phyloP scores from a whole-genome alignment of 768 basidiomycete species.

The Pleurotus tuber-regium region DNA sequence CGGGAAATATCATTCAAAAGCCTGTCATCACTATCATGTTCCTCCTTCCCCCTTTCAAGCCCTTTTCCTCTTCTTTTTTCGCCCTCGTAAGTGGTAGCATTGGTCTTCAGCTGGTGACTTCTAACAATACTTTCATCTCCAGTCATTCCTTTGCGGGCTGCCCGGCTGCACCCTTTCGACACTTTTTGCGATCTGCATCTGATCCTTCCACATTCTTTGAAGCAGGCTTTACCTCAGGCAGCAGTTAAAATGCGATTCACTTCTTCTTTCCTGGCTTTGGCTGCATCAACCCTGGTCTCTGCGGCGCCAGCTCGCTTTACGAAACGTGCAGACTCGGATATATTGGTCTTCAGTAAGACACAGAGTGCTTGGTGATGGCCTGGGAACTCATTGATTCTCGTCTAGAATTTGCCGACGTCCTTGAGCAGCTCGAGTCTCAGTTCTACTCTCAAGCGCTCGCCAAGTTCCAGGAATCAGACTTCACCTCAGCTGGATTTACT shows the following conservation, averaged over 20 bases:
- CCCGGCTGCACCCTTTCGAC: constrained; percentile 67
- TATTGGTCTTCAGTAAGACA: constrained; percentile 60
- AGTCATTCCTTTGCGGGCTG: constrained; percentile 51
- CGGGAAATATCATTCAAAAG: constrained; percentile 8
- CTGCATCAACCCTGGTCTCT: constrained; percentile 41
- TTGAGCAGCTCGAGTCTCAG: constrained; percentile 68
- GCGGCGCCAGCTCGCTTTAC: constrained; percentile 47
- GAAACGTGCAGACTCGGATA: constrained; percentile 43
- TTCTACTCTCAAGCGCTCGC: constrained; percentile 68
- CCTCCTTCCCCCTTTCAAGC: constrained; percentile 6
- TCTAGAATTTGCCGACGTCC: constrained; percentile 75
- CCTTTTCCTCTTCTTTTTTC: neutral
- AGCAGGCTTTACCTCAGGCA: constrained; percentile 25
- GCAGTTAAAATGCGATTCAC: constrained; percentile 46
- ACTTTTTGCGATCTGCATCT: constrained; percentile 31
- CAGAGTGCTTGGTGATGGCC: neutral
- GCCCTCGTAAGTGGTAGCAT: constrained; percentile 4
- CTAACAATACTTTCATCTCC: neutral
- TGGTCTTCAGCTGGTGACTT: neutral
- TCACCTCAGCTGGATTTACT: constrained; percentile 62
- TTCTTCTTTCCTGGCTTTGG: constrained; percentile 39
- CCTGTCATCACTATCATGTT: neutral
- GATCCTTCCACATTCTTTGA: constrained; percentile 34
- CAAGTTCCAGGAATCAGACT: constrained; percentile 65
- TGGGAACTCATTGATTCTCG: neutral